These are phyloP conservation scores for Candida arabinofermentans DNA, from an alignment of 805 yeast species.

Conservation along the genomic window DNA sequence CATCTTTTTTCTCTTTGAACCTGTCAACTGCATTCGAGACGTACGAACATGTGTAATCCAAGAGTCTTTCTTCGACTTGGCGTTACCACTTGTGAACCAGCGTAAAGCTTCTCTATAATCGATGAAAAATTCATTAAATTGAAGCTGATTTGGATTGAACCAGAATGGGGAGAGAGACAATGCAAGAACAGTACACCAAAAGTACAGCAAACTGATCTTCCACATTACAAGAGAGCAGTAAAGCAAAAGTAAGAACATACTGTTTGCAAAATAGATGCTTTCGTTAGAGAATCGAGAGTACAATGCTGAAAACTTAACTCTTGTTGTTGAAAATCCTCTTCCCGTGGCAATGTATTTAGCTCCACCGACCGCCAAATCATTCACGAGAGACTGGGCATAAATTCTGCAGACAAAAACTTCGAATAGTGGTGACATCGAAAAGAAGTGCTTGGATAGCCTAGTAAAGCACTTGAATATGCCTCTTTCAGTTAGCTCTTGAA, in stretches of 20 bases:
- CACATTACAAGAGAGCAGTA: slow-evolving; percentile 61
- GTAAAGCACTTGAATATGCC: slow-evolving; percentile 68
- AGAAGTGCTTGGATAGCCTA: slow-evolving; percentile 61
- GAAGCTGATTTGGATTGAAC: slow-evolving; percentile 75
- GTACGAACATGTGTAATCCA: slow-evolving; percentile 50
- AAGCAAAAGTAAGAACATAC: slow-evolving; percentile 46
- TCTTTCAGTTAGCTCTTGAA: slow-evolving; percentile 73
- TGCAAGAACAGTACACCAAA: slow-evolving; percentile 68
- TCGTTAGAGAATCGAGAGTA: slow-evolving; percentile 69
- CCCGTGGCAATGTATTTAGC: slow-evolving; percentile 83
- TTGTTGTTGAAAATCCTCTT: slow-evolving; percentile 73
- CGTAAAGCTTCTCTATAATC: slow-evolving; percentile 56
- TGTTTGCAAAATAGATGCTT: slow-evolving; percentile 60
- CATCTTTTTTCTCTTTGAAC: slow-evolving; percentile 44
- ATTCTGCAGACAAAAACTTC: slow-evolving; percentile 78
- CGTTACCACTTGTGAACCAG: slow-evolving; percentile 53
- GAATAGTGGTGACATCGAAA: slow-evolving; percentile 70
- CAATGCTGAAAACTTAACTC: slow-evolving; percentile 61
- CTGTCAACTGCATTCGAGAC: slow-evolving; percentile 51
- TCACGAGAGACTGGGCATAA: slow-evolving; percentile 65
- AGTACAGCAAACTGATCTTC: slow-evolving; percentile 56
- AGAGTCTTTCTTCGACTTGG: slow-evolving; percentile 29
- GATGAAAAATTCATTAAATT: slow-evolving; percentile 62
- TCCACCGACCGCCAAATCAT: slow-evolving; percentile 72
- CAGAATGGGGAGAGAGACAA: slow-evolving; percentile 68